phyloP scores from a whole-genome alignment of 768 basidiomycete species.

The Tremella fuciformis region DNA sequence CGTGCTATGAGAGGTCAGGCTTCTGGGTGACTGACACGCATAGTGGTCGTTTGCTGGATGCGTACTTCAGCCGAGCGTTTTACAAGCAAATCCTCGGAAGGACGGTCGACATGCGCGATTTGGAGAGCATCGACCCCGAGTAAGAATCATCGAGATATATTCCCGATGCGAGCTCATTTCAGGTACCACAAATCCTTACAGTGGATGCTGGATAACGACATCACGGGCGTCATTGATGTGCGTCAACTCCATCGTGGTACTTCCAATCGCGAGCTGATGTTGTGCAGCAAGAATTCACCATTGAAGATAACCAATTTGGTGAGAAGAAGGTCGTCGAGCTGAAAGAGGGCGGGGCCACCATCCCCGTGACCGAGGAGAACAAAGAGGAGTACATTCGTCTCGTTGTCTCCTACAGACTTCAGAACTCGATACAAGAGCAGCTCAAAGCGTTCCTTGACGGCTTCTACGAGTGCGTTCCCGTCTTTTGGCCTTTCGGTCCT shows the following conservation, averaged over 20 bases:
- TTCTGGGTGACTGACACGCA: constrained; percentile 10
- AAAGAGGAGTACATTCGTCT: constrained; percentile 93
- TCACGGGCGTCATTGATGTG: constrained; percentile 50
- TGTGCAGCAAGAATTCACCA: constrained; percentile 84
- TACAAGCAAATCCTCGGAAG: constrained; percentile 93
- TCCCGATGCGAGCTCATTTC: constrained; percentile 11
- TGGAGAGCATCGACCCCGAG: constrained; percentile 97
- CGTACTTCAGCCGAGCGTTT: constrained; percentile 94
- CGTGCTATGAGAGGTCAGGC: not conserved
- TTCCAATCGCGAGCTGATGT: constrained; percentile 56
- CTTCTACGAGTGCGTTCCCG: constrained; percentile 69
- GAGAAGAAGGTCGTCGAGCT: constrained; percentile 80
- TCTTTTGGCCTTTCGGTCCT: not conserved
- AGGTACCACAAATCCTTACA: constrained; percentile 90
- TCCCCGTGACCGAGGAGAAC: constrained; percentile 93
- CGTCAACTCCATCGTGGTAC: constrained; percentile 5
- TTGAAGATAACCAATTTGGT: constrained; percentile 97
- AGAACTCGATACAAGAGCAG: constrained; percentile 92
- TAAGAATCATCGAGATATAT: constrained; percentile 18
- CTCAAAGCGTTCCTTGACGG: constrained; percentile 84
- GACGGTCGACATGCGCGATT: constrained; percentile 90
- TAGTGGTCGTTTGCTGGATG: constrained; percentile 82
- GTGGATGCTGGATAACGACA: constrained; percentile 97
- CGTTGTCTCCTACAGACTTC: constrained; percentile 88
- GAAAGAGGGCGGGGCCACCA: constrained; percentile 76